phyloP scores from a whole-genome alignment of 2,329 filamentous ascomycete genomes.

The Didymella exigua region DNA sequence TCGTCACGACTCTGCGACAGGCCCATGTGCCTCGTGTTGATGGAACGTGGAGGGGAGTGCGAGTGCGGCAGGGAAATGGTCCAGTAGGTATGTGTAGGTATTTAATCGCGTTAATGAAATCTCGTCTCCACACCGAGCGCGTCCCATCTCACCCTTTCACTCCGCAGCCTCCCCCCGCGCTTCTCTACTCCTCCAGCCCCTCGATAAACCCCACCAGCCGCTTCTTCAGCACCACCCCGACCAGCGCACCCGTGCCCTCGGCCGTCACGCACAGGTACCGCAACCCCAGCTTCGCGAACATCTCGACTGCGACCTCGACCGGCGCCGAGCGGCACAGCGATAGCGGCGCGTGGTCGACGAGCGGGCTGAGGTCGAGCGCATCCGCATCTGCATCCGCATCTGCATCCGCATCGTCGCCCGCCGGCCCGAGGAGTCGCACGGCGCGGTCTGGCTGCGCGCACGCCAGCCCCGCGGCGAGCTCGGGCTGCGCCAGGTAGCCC shows the following conservation, averaged over 20 bases:
- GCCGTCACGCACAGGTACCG: constrained; percentile 62
- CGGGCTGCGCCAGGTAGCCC: constrained; percentile 61
- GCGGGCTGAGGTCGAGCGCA: constrained; percentile 54
- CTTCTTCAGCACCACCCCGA: constrained; percentile 65
- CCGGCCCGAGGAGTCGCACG: constrained; percentile 50
- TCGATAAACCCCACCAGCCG: constrained; percentile 61
- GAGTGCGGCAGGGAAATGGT: no score
- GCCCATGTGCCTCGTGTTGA: no score
- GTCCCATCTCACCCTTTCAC: no score
- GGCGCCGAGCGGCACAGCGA: constrained; percentile 58
- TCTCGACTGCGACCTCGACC: constrained; percentile 64
- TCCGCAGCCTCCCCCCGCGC: no score
- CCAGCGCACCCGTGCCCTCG: constrained; percentile 56
- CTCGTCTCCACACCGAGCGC: no score
- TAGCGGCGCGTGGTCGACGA: constrained; percentile 62
- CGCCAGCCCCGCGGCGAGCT: constrained; percentile 58
- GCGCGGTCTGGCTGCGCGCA: constrained; percentile 28
- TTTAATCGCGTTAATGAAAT: no score
- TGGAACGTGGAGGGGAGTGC: no score
- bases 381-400: constrained; percentile 14
- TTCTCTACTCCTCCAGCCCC: constrained; percentile 30
- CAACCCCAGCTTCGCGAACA: constrained; percentile 64
- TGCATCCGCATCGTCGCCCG: constrained; percentile 35
- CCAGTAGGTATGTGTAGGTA: no score
- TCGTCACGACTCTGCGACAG: no score